Evolutionary conservation across 2,329 filamentous ascomycete species (phyloP), one percentile per base, ranked within the genome.

Genomic region (Ophiostoma ulmi): DNA sequence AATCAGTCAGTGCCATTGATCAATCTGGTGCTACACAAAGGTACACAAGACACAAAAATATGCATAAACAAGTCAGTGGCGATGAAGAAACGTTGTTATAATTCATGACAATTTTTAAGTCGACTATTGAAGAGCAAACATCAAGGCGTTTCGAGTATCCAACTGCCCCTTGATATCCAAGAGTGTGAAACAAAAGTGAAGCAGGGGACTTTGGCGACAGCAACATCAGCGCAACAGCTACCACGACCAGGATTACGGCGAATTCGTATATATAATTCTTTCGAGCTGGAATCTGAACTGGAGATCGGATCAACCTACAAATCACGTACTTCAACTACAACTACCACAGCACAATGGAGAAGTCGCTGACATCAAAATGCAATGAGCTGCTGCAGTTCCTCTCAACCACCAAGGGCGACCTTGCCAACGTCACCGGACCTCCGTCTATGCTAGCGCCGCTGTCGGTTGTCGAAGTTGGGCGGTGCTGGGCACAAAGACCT

Each of bases 401-500:
- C 20, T 73, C 75, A 36, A 76, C 78, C 20, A 77, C 84, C 65
- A 82, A 83, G 72, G 83, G 83, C 71, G 84, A 85, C 69, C 80
- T 86, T 22, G 81, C 83, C 71, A 85, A 84, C 70, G 79, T 85
- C 64, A 85, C 84, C 0, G 83, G 83, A 0, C 84, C 84, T 0
- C 83, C 83, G 1, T 83, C 81, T 68, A 82, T 85, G 74, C 79
- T 86, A 13, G 81, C 81, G 0, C 78, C 81, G 0, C 83, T 79
- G 31, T 84, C 83, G 14, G 83, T 85, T 5, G 82, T 84, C 67
- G 84, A 86, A 75, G 82, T 83, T 44, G 83, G 83, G 70, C 81
- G 81, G 72, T 84, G 82, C 74, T 86, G 83, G 83, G 80, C 80
- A 48, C 80, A 85, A 72, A 80, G 82, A 20, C 84, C 84, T 0